Conservation (phyloP, 1,284 basidiomycete species). For the Ganoderma resinaceum region DNA sequence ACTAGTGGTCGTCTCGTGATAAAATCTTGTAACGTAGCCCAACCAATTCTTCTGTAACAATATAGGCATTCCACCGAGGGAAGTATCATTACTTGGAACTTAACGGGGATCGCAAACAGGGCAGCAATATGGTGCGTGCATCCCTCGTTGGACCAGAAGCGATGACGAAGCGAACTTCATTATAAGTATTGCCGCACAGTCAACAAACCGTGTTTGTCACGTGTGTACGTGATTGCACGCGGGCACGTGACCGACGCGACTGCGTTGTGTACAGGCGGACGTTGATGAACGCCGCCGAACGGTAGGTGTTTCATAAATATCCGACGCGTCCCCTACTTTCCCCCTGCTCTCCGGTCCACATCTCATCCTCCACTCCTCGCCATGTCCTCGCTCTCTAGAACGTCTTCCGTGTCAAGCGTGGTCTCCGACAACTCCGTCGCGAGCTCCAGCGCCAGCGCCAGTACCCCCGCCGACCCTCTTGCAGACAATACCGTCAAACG, state of each 20-base stretch:
- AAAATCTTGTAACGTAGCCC: constrained; percentile 5
- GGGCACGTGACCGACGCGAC: constrained; percentile 28
- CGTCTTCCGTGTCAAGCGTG: constrained; percentile 38
- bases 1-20: not conserved
- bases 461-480: constrained; percentile 17
- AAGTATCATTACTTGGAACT: no score
- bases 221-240: constrained; percentile 24
- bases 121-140: not conserved
- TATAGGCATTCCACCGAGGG: not conserved
- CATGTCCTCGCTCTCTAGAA: constrained; percentile 35
- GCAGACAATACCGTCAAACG: constrained; percentile 43
- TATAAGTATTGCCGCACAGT: constrained; percentile 7
- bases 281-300: constrained; percentile 19
- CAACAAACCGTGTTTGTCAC: constrained; percentile 33
- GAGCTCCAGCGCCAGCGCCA: constrained; percentile 26
- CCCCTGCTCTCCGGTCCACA: constrained; percentile 1
- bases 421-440: constrained; percentile 34
- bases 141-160: not conserved
- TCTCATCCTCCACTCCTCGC: not conserved
- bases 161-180: not conserved
- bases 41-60: not conserved
- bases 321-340: constrained; percentile 17
- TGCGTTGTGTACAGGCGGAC: constrained; percentile 30
- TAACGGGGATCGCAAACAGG: not conserved
- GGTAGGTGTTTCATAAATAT: constrained; percentile 19